Base-by-base conservation (phyloP, 2,329 filamentous ascomycete genomes). In the Trichoderma sp. region DNA sequence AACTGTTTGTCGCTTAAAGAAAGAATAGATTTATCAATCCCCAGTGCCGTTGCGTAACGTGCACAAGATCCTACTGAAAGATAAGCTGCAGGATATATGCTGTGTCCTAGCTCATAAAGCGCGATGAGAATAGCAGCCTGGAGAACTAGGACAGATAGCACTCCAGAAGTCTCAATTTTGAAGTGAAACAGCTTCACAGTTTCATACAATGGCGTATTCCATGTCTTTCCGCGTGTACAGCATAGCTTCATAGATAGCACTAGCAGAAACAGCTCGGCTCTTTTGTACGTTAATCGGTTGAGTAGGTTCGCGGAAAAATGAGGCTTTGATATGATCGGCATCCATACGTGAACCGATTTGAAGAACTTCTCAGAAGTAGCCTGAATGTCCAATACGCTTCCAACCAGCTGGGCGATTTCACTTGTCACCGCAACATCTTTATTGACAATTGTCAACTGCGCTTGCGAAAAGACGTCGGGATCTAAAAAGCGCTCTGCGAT, bases 401-500 rank as follows among this genome's bases (percentile, higher is more conserved):
- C 66, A 22, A 65, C 66, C 37, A 68, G 19, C 15, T 57, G 9
- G 9, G 52, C 27, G 1, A 68, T 60, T 8, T 64, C 39, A 12
- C 48, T 32, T 9, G 66, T 65, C 22, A 69, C 60, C 10, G 9
- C 29, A 9, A 68, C 57, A 48, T 69, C 45, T 2, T 19, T 6
- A 13, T 68, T 68, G n/a, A 34, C 27, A 8, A 67, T 34, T 15
- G 57, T 50, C 27, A 69, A 29, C 19, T 65, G 68, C 35, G 65
- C 68, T 8, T 34, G 66, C 19, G 34, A 52, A 48, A 69, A 68
- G n/a, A 61, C 39, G 1, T 68, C 68, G 13, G 68, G 65, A 10
- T 69, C 68, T 0, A 69, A 35, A 32, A 69, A 69, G 19, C 68
- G 32, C 34, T 67, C 68, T 3, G 68, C 57, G 5, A 68, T 22